Evolutionary conservation across 805 yeast genomes (phyloP), one percentile per base, ranked within the genome.

Genomic region (Metschnikowia peoriensis): DNA sequence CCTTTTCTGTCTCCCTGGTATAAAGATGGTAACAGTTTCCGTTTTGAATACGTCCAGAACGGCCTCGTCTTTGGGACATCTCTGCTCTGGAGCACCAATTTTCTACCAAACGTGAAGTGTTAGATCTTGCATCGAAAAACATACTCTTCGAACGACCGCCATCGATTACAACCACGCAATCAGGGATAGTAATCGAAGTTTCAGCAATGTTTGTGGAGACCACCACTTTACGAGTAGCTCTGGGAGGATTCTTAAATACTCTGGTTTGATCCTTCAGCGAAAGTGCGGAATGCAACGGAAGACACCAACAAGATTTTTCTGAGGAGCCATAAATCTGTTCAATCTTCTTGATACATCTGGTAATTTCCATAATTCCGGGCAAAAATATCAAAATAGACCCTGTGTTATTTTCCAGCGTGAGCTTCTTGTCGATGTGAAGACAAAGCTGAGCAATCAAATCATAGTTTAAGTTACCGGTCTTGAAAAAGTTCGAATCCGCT

Each of bases 171-270:
- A 84, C 96, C 10, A 91, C 97, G 68, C 93, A 89, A 68, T 93
- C 99, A 14, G 97, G 89, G 50, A 93, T 93, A 1, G 99, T 93
- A 58, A 93, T 91, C 14, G 99, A 93, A 0, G 99, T 93, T 70
- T 93, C 99, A 0, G 99, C 99, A 53, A 93, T 89, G 65, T 93
- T 92, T 0, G 99, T 93, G 1, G 97, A 82, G 0, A 88, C 93
- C 11, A 93, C 91, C 38, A 93, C 80, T 60, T 93, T 93, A 56
- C 97, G 76, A 1, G 63, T 54, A 12, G 84, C 85, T 0, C 53
- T 57, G 0, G 83, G 80, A 3, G 89, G 81, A 2, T 61, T 59
- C 40, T 69, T 73, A 66, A 93, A 93, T 0, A 92, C 96, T 37
- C 77, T 75, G 44, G 85, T 83, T 63, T 93, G 99, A 37, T 92